Evolutionary conservation across 768 basidiomycete genomes (phyloP).

Genomic region (Postia placenta): DNA sequence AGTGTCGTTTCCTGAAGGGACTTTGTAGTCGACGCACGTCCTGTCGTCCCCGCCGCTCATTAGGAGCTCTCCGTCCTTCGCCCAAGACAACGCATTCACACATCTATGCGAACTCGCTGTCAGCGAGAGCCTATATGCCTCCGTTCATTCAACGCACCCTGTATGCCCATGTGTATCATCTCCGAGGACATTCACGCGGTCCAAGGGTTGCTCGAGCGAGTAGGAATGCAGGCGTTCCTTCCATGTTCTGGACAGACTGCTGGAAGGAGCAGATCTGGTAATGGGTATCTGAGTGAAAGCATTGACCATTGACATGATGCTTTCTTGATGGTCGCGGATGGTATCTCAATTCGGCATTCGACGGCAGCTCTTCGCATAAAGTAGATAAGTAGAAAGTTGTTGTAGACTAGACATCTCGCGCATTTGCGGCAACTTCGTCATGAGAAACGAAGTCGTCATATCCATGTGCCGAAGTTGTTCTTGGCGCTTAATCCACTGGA

Average conservation of each 20-base stretch:
- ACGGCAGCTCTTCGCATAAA: no score
- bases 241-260: constrained; percentile 5
- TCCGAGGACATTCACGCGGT: constrained; percentile 73
- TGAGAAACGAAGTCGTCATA: no score
- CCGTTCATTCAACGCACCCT: constrained; percentile 39
- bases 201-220: constrained; percentile 29
- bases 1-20: neutral
- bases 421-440: no score
- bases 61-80: constrained; percentile 55
- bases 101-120: constrained; percentile 38
- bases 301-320: no score
- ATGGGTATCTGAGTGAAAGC: no score
- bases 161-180: constrained; percentile 52
- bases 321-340: no score
- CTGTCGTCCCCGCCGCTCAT: constrained; percentile 72
- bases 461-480: no score
- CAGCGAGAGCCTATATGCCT: neutral
- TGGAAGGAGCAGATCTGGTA: neutral
- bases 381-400: no score
- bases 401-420: no score
- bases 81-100: constrained; percentile 76
- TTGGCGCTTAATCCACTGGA: no score
- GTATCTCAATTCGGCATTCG: no score
- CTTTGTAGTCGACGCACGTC: constrained; percentile 34
- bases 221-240: constrained; percentile 12